Base-by-base conservation (phyloP, 1,284 basidiomycete species). In the Ganoderma multipileum region DNA sequence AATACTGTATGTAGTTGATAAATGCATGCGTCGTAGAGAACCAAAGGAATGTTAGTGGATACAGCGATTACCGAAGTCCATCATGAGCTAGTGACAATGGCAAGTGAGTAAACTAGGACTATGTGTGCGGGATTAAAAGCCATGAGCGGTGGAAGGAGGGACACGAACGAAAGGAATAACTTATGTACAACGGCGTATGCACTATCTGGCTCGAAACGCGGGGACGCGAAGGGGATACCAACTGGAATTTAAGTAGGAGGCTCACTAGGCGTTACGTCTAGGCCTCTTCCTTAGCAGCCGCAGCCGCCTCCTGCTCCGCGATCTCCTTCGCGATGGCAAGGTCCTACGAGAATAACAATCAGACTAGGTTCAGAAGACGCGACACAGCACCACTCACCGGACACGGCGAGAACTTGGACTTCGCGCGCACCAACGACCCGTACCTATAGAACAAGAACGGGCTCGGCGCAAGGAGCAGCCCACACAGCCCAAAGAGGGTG, bases 391-490 rank as follows among this genome's bases (percentile, higher is more conserved):
- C 9, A 50, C 85, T 73, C 76, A 86, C 87, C 50, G 84, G 77
- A 68, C 87, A 87, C 8, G 87, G 87, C 16, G 87, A 87, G 72
- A 87, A 80, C 67, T 77, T 83, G 73, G 87, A 88, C 55, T 78
- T 78, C 28, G 74, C 70, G 23, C 89, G 80, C 57, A 91, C 84
- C 52, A 75, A 73, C 0, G 85, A 76, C 2, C 89, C 89, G 71
- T 85, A 90, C 68, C 82, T 83, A 75, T 87, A 89, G 80, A 91
- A 91, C 54, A 91, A 73, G 80, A 89, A 87, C 2, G 89, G 89
- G 42, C 82, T 83, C 0, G 89, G 89, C 1, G 84, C 81, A 50
- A 90, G 84, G 6, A 88, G 60, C 1, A 89, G 75, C 0, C 80
- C 82, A 33, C 90, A 72, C n/a, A 85, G 76, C 8, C 84, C 89